Evolutionary conservation across 768 basidiomycete genomes (phyloP), one percentile per base, ranked within the genome.

Genomic region (Solioccasus polychromus): DNA sequence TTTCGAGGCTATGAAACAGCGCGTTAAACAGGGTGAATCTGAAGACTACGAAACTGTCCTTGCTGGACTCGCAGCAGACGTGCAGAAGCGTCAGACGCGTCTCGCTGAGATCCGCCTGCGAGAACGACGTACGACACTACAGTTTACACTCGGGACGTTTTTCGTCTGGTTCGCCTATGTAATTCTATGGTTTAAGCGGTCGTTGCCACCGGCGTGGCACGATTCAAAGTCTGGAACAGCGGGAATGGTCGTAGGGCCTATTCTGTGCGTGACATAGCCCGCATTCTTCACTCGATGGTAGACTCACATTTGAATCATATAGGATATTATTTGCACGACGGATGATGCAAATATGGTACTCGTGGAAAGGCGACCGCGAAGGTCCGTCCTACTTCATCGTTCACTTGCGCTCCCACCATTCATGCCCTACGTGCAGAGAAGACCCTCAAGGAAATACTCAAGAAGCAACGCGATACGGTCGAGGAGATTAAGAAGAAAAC

Each of bases 401-500:
- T n/a, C 26, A 20, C 17, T 14, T 23, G 15, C 39, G 23, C 24
- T 29, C 25, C 35, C 20, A 1, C 22, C 40, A 22, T 31, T 39
- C 44, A 44, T 29, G 7, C 30, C 37, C 19, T 25, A 8, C 40
- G 15, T 42, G 20, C 61, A 96, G 94, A 98, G 67, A 87, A 81
- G 63, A 81, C 82, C 3, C 74, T 98, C 15, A 83, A 85, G 45
- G 65, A 67, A 2, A 71, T 93, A 4, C 75, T 87, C 60, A 85
- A 84, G 59, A 73, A 85, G 58, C 92, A 94, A 51, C 84, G 89
- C 17, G 74, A 76, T 19, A 92, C 89, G 60, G 79, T 99, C 29
- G 92, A 95, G 52, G 94, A 96, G 55, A 90, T 98, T 54, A 99
- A 99, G 76, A 92, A 92, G 72, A 92, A 89, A 64, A 97, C 94